These are phyloP conservation scores for Fraxinus albicans DNA, from an alignment of 305 asterid species.

Conservation along the genomic window DNA sequence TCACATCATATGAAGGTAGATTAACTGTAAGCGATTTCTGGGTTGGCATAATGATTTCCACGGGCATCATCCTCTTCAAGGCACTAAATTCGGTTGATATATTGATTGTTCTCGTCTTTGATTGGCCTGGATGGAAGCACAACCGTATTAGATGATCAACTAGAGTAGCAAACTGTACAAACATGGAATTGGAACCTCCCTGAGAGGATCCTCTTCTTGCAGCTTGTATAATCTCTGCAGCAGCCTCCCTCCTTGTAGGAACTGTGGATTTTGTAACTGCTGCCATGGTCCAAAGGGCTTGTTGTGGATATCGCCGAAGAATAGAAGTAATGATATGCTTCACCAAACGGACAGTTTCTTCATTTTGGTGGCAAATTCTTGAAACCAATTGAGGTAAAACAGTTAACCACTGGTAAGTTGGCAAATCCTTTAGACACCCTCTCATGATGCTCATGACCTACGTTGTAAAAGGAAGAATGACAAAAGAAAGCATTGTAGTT, in stretches of 20 bases:
- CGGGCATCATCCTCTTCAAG: constrained; percentile 95
- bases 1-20: constrained; percentile 64
- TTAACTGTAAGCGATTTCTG: constrained; percentile 83
- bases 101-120: constrained; percentile 74
- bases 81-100: constrained; percentile 89
- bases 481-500: neutral
- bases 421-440: constrained; percentile 87
- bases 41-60: constrained; percentile 92
- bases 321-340: constrained; percentile 85
- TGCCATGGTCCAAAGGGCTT: constrained; percentile 99
- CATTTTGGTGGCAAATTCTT: constrained; percentile 98
- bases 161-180: constrained; percentile 76
- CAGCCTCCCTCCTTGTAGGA: constrained; percentile 88
- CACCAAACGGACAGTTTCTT: constrained; percentile 78
- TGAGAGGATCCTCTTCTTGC: constrained; percentile 72
- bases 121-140: constrained; percentile 92
- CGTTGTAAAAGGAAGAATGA: constrained; percentile 28
- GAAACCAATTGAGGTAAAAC: constrained; percentile 97
- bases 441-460: constrained; percentile 89
- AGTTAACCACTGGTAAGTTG: constrained; percentile 93
- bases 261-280: constrained; percentile 97
- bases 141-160: constrained; percentile 88
- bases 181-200: constrained; percentile 67
- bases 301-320: constrained; percentile 86
- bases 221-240: constrained; percentile 94